Evolutionary conservation across 1,284 basidiomycete genomes (phyloP).

Genomic region (Trichosporon sp.): DNA sequence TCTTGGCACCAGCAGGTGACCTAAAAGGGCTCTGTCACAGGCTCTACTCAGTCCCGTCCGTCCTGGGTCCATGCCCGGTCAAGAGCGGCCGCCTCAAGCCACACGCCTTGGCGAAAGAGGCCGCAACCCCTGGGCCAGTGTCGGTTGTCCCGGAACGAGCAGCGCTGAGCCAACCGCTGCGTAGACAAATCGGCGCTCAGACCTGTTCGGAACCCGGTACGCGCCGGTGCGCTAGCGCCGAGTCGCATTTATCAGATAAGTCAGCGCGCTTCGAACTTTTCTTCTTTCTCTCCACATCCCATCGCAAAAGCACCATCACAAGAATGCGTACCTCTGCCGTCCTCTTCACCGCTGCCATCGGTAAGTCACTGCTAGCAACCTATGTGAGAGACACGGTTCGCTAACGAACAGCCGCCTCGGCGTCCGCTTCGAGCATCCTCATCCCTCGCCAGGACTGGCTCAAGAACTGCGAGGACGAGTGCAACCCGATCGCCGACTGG

Average conservation of each 20-base stretch:
- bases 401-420: conserved; percentile 14
- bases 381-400: neutral
- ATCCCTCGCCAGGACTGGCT: conserved; percentile 10
- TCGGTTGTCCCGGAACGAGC: neutral
- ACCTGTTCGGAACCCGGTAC: neutral
- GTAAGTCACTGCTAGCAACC: neutral
- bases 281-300: neutral
- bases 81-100: neutral
- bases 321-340: conserved; percentile 13
- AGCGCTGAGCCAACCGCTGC: neutral
- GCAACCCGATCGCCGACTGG: conserved; percentile 22
- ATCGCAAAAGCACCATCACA: neutral
- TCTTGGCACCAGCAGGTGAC: neutral
- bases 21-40: neutral
- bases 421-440: conserved; percentile 7
- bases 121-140: neutral
- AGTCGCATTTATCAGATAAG: neutral
- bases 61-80: neutral
- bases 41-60: no score
- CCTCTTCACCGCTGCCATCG: conserved; percentile 12
- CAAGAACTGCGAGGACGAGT: conserved; percentile 17
- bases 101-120: neutral
- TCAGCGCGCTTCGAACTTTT: neutral
- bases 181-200: neutral
- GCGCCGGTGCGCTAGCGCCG: neutral